Conservation (phyloP, 2,329 filamentous ascomycete genomes). For the Mycosphaerella arachidis region DNA sequence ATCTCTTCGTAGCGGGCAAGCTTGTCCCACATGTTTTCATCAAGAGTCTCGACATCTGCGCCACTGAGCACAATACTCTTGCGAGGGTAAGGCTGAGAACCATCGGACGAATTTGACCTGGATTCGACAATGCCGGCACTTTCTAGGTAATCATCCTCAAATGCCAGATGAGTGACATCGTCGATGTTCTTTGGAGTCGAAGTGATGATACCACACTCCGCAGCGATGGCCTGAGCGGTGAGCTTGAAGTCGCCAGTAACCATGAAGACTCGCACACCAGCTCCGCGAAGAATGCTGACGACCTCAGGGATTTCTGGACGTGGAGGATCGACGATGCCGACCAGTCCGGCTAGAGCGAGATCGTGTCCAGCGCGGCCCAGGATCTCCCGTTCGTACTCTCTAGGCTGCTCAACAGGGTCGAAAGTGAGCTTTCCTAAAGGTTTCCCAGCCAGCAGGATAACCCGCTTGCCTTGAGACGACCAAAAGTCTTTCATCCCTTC, state of each 20-base stretch:
- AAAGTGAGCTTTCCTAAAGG: conserved; percentile 56
- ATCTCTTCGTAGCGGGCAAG: conserved; percentile 65
- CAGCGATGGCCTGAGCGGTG: conserved; percentile 68
- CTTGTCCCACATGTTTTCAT: conserved; percentile 64
- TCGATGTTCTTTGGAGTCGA: conserved; percentile 49
- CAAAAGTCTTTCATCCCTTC: conserved; percentile 61
- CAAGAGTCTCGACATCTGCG: conserved; percentile 61
- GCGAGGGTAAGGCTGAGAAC: conserved; percentile 9
- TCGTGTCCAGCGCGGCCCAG: conserved; percentile 48
- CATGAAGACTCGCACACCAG: conserved; percentile 75
- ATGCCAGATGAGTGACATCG: conserved; percentile 49
- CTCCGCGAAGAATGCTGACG: conserved; percentile 59
- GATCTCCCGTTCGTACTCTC: conserved; percentile 53
- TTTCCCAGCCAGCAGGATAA: conserved; percentile 58
- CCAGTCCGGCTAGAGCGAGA: conserved; percentile 53
- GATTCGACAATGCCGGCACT: conserved; percentile 25
- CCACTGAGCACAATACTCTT: conserved; percentile 60
- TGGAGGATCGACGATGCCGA: conserved; percentile 58
- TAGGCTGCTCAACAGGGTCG: conserved; percentile 45
- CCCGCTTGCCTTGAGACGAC: conserved; percentile 65
- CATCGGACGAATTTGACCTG: conserved; percentile 17
- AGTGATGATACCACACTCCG: conserved; percentile 67
- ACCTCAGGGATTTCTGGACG: conserved; percentile 57
- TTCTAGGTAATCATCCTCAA: conserved; percentile 27
- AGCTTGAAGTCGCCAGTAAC: conserved; percentile 75